Conservation (phyloP, 331 rosid species). For the Erythrophleum ivorense region DNA sequence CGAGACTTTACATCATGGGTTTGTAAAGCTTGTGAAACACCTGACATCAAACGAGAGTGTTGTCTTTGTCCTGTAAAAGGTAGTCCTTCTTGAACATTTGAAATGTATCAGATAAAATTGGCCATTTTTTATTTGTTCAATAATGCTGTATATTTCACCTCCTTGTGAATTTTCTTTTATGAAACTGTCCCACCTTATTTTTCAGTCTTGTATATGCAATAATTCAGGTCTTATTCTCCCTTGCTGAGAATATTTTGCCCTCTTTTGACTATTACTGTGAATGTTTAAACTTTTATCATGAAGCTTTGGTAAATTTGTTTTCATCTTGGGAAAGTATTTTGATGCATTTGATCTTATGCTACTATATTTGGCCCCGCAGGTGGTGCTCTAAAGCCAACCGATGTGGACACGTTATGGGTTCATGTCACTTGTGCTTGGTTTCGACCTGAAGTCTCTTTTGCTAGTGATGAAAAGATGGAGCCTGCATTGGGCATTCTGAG, state of each 20-base stretch:
- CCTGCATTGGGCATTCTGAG: constrained; percentile 98
- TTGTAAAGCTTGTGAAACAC: constrained; percentile 96
- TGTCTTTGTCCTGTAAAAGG: constrained; percentile 99
- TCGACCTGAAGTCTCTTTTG: constrained; percentile 95
- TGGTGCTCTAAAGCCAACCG: constrained; percentile 98
- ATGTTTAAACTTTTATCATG: constrained; percentile 20
- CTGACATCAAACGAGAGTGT: constrained; percentile 88
- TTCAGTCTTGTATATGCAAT: constrained; percentile 1
- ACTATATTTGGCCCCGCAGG: constrained; percentile 55
- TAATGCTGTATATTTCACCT: not conserved
- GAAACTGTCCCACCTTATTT: constrained; percentile 12
- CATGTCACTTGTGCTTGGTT: constrained; percentile 99
- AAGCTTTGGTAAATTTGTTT: constrained; percentile 34
- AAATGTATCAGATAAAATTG: constrained; percentile 17
- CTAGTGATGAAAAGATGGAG: constrained; percentile 97
- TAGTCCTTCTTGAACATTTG: constrained; percentile 43
- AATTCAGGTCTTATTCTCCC: constrained; percentile 12
- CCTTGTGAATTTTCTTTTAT: constrained; percentile 5
- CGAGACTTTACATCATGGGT: constrained; percentile 96
- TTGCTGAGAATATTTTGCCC: not conserved
- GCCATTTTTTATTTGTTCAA: constrained; percentile 30
- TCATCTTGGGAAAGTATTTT: constrained; percentile 15
- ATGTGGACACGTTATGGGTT: constrained; percentile 92
- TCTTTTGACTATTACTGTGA: not conserved
- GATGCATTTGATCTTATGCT: constrained; percentile 36